phyloP scores from a whole-genome alignment of 805 yeast species.

The Candida ipomoeae region DNA sequence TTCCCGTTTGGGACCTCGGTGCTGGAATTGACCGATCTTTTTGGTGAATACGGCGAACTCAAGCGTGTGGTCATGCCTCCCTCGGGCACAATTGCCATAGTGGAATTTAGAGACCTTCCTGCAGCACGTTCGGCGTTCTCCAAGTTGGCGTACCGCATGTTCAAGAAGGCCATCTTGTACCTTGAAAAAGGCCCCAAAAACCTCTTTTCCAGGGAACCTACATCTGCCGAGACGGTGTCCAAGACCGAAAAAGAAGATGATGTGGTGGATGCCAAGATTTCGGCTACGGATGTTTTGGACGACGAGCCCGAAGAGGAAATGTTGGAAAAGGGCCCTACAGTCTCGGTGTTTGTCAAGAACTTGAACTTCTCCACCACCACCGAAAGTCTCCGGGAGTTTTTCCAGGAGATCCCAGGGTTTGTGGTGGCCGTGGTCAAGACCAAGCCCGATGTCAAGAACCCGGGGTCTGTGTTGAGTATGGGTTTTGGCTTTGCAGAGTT shows the following conservation, averaged over 20 bases:
- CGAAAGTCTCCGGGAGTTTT: slow-evolving; percentile 50
- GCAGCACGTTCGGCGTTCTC: slow-evolving; percentile 87
- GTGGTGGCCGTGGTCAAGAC: slow-evolving; percentile 77
- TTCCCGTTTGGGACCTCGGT: slow-evolving; percentile 83
- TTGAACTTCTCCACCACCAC: slow-evolving; percentile 78
- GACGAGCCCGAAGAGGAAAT: slow-evolving; percentile 30
- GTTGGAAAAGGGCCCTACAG: slow-evolving; percentile 62
- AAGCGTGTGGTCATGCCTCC: slow-evolving; percentile 89
- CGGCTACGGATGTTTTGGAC: slow-evolving; percentile 41
- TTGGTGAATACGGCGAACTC: slow-evolving; percentile 73
- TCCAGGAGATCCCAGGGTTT: slow-evolving; percentile 74
- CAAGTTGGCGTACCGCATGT: slow-evolving; percentile 80
- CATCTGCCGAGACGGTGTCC: slow-evolving; percentile 22
- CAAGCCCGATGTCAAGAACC: slow-evolving; percentile 78
- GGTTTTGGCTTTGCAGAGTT: slow-evolving; percentile 97
- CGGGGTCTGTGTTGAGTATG: slow-evolving; percentile 76
- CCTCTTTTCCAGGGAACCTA: slow-evolving; percentile 64
- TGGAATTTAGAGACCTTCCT: slow-evolving; percentile 79
- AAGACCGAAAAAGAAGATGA: slow-evolving; percentile 17
- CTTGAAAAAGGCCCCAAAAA: slow-evolving; percentile 92
- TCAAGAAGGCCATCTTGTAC: slow-evolving; percentile 82
- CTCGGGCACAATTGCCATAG: slow-evolving; percentile 91
- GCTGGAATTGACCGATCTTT: slow-evolving; percentile 78
- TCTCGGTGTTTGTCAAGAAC: slow-evolving; percentile 87
- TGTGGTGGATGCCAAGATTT: slow-evolving; percentile 34